A percentile compares a stretch with the other conserved stretches of the same genome.
These are phyloP conservation scores for Telopea speciosissima DNA, from an alignment of 177 flowering plant genomes.

Conservation along the genomic window DNA sequence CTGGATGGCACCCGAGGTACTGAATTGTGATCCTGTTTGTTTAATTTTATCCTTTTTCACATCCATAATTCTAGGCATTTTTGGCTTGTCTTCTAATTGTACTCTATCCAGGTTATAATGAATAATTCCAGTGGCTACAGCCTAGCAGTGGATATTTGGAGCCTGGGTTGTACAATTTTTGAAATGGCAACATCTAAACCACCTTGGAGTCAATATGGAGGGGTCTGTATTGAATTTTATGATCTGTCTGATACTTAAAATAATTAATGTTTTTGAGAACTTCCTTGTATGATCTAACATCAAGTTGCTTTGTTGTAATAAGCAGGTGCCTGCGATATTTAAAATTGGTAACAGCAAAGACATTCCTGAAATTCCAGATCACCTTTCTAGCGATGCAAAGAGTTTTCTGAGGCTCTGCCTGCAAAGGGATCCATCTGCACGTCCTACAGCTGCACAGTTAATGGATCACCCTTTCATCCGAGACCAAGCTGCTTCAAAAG, in stretches of 20 bases:
- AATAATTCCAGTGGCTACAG: conserved; percentile 72
- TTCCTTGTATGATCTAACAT: neutral
- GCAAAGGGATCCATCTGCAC: conserved; percentile 62
- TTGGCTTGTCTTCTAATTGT: neutral
- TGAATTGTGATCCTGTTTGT: neutral
- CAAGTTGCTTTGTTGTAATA: conserved; percentile 12
- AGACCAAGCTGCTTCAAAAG: conserved; percentile 16
- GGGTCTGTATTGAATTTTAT: conserved; percentile 43
- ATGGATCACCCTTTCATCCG: conserved; percentile 63
- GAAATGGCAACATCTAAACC: conserved; percentile 98
- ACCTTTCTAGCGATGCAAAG: conserved; percentile 70
- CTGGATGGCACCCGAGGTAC: conserved; percentile 99
- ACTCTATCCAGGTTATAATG: conserved; percentile 72
- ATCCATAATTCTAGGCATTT: neutral
- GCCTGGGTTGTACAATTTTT: conserved; percentile 92
- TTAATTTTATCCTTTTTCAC: neutral
- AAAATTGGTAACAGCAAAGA: conserved; percentile 87
- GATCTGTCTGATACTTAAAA: neutral
- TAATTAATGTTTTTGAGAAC: neutral
- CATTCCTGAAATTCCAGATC: conserved; percentile 70
- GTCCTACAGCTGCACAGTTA: conserved; percentile 63
- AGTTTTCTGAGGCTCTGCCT: conserved; percentile 62
- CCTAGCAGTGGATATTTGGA: conserved; percentile 94
- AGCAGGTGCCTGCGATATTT: conserved; percentile 81
- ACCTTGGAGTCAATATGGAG: conserved; percentile 97